Conservation (phyloP, 164 flowering plant genomes). For the Houttuynia cordata region DNA sequence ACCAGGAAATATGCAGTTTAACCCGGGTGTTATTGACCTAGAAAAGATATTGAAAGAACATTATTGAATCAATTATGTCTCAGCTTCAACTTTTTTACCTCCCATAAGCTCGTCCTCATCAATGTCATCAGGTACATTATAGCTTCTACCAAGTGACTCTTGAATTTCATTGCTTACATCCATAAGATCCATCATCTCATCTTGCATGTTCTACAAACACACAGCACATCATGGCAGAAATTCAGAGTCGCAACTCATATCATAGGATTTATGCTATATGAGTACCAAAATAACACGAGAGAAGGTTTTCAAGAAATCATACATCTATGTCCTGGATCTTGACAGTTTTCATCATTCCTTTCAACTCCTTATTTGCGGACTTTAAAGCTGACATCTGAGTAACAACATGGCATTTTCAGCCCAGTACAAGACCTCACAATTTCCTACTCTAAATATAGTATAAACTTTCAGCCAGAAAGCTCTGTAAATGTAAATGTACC, state of each 20-base stretch:
- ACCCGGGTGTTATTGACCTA: background rate
- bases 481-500: slow-evolving; percentile 39
- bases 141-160: slow-evolving; percentile 95
- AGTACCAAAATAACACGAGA: background rate
- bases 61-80: background rate
- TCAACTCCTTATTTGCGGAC: slow-evolving; percentile 74
- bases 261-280: background rate
- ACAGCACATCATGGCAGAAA: background rate
- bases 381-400: slow-evolving; percentile 83
- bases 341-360: slow-evolving; percentile 87
- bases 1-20: background rate
- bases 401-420: slow-evolving; percentile 6
- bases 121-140: slow-evolving; percentile 90
- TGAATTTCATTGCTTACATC: slow-evolving; percentile 87
- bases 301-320: slow-evolving; percentile 6
- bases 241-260: too few species aligned
- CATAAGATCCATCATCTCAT: slow-evolving; percentile 99
- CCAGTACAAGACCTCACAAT: background rate
- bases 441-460: background rate
- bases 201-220: slow-evolving; percentile 85
- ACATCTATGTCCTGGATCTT: slow-evolving; percentile 89
- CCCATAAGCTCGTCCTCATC: slow-evolving; percentile 98
- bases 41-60: background rate
- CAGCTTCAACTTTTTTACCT: slow-evolving; percentile 34
- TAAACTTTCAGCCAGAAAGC: background rate